These are phyloP conservation scores for Sporothrix pallida DNA, from an alignment of 2,329 filamentous ascomycete species.

Conservation along the genomic window DNA sequence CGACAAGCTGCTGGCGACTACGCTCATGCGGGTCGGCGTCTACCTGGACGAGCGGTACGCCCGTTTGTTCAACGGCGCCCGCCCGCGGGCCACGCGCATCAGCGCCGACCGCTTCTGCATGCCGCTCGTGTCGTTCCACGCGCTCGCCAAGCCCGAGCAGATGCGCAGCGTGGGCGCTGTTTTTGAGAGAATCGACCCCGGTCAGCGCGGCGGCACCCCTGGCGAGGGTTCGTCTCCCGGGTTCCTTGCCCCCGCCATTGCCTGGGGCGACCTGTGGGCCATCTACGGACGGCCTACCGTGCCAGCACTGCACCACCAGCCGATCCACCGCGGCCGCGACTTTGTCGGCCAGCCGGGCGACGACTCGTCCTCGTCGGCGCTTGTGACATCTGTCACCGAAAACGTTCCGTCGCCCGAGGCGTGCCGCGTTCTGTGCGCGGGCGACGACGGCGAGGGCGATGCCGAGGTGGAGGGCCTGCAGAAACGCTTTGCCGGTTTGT, in stretches of 20 bases:
- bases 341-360: constrained; percentile 54
- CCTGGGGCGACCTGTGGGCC: constrained; percentile 59
- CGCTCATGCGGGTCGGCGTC: constrained; percentile 59
- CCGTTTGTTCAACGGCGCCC: constrained; percentile 62
- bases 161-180: constrained; percentile 54
- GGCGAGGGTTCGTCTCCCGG: not conserved
- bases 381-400: constrained; percentile 30
- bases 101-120: constrained; percentile 58
- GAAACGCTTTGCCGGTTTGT: constrained; percentile 1
- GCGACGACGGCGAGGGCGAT: constrained; percentile 38
- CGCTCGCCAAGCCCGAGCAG: constrained; percentile 51
- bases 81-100: constrained; percentile 56
- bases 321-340: constrained; percentile 51
- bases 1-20: constrained; percentile 60
- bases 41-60: constrained; percentile 62
- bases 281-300: constrained; percentile 54
- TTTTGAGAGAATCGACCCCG: constrained; percentile 46
- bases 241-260: constrained; percentile 43
- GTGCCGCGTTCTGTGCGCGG: constrained; percentile 53
- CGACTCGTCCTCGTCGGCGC: constrained; percentile 52
- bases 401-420: constrained; percentile 49
- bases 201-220: constrained; percentile 39
- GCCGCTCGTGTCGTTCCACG: constrained; percentile 62
- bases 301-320: constrained; percentile 46
- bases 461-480: not conserved